These are phyloP conservation scores for Azolla pinnata DNA, from an alignment of 75 land plant species.

Conservation along the genomic window DNA sequence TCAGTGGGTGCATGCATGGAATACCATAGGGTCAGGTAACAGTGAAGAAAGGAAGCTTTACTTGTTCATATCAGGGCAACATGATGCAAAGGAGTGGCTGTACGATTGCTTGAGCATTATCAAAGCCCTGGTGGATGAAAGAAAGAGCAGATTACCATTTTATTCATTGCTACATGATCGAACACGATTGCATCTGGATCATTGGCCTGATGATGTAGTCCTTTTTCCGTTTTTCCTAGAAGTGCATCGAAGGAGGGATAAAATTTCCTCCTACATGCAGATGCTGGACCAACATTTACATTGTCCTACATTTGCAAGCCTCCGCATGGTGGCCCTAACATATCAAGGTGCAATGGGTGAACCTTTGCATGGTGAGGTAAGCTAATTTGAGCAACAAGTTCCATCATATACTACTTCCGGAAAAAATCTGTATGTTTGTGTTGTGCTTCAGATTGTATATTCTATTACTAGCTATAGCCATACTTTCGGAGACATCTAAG, in stretches of 20 bases:
- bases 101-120: slow-evolving; percentile 79
- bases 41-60: slow-evolving; percentile 40
- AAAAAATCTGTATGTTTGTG: too few relatives aligned
- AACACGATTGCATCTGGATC: slow-evolving; percentile 64
- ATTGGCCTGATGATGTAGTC: slow-evolving; percentile 89
- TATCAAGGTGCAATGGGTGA: slow-evolving; percentile 93
- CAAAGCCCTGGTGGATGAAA: slow-evolving; percentile 71
- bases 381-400: too few relatives aligned
- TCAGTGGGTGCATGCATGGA: slow-evolving; percentile 76
- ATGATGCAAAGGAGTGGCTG: slow-evolving; percentile 59
- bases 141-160: slow-evolving; percentile 78
- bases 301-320: slow-evolving; percentile 89
- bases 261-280: slow-evolving; percentile 88
- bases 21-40: slow-evolving; percentile 30
- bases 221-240: slow-evolving; percentile 79
- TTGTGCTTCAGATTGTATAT: too few relatives aligned
- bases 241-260: slow-evolving; percentile 90
- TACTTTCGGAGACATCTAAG: too few relatives aligned
- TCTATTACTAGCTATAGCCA: too few relatives aligned
- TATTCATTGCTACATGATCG: slow-evolving; percentile 88
- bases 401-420: too few relatives aligned
- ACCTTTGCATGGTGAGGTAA: slow-evolving; percentile 96
- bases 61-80: slow-evolving; percentile 38
- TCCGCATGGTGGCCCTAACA: slow-evolving; percentile 59
- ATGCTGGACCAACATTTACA: slow-evolving; percentile 96